Base-by-base conservation (phyloP, 768 basidiomycete genomes). In the Pluteus cervinus region DNA sequence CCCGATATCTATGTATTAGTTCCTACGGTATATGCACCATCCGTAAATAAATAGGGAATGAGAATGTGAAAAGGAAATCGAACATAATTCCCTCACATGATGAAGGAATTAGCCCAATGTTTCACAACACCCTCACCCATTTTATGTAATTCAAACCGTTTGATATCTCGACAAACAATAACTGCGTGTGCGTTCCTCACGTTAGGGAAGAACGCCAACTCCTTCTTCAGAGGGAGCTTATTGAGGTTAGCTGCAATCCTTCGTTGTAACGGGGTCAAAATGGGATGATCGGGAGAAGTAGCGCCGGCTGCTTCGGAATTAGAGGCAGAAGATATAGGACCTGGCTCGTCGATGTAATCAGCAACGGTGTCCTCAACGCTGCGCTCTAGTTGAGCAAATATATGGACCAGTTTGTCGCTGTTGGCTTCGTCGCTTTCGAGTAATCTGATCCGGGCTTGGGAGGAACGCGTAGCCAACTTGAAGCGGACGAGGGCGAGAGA, bases 71-170 rank as follows among this genome's bases (percentile, higher is more conserved):
- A 37, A 24, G 7, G 10, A 12, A 9, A 35, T 36, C 9, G 10
- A 15, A 18, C 2, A 11, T n/a, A n/a, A n/a, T n/a, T n/a, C n/a
- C n/a, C 11, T 44, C 45, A 66, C 35, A 66, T 36, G 44, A 57
- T 46, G 21, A 86, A 79, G 16, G 71, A 63, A 41, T 75, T 69
- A 7, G 81, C 82, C 81, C 83, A 85, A 54, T 87, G 82, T 42
- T 71, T 67, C 23, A 90, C 34, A 3, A 88, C 70, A 24, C 75
- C 74, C 51, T 79, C 76, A 12, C 87, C 87, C 25, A 59, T 52
- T 24, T 66, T 58, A 47, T 87, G 82, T 9, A 56, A 44, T 45
- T 71, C 61, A 52, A 83, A 84, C 22, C 65, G 60, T 50, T 77
- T 66, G 38, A 76, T 55, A 44, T 88, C 85, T 29, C 87, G 65